A percentile compares a stretch with the other conserved stretches of the same genome.
Evolutionary conservation across 768 basidiomycete genomes (phyloP).

Genomic region (Hebeloma cylindrosporum): DNA sequence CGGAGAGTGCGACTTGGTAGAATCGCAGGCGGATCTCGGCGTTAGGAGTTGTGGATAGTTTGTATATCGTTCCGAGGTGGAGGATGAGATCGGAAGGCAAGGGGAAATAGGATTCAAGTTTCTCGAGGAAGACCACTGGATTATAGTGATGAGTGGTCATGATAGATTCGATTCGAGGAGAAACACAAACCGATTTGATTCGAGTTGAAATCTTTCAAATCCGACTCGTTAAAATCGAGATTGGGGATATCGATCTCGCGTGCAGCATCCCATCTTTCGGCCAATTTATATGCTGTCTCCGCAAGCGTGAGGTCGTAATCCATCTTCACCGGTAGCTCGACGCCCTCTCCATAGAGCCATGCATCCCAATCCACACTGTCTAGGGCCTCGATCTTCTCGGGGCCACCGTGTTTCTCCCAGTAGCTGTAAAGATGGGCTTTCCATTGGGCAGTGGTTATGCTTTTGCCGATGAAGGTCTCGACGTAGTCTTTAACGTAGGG

Average conservation of each 20-base stretch:
- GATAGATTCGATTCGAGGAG: slow-evolving; percentile 76
- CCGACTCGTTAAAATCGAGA: slow-evolving; percentile 56
- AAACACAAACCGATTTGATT: slow-evolving; percentile 75
- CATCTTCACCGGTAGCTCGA: slow-evolving; percentile 69
- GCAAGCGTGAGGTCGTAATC: slow-evolving; percentile 77
- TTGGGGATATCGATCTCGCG: slow-evolving; percentile 46
- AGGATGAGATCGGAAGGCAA: slow-evolving; percentile 60
- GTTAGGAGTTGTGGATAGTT: slow-evolving; percentile 55
- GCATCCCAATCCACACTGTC: slow-evolving; percentile 78
- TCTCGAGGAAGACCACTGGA: slow-evolving; percentile 82
- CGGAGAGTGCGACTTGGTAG: slow-evolving; percentile 67
- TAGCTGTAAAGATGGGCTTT: slow-evolving; percentile 75
- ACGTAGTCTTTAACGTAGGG: slow-evolving; percentile 87
- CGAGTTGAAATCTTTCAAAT: slow-evolving; percentile 63
- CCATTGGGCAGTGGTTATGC: slow-evolving; percentile 85
- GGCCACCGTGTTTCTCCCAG: slow-evolving; percentile 56
- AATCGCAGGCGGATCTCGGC: slow-evolving; percentile 78
- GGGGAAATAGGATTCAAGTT: slow-evolving; percentile 59
- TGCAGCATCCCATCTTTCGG: slow-evolving; percentile 70
- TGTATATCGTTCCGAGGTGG: slow-evolving; percentile 59
- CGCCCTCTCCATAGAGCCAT: slow-evolving; percentile 83
- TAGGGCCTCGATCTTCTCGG: slow-evolving; percentile 63
- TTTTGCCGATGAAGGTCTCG: slow-evolving; percentile 75
- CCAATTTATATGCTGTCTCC: slow-evolving; percentile 66
- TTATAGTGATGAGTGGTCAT: no score